Evolutionary conservation across 208 protist species (phyloP), one percentile per base, ranked within the genome.

Genomic region (Crithidia brevicula): DNA sequence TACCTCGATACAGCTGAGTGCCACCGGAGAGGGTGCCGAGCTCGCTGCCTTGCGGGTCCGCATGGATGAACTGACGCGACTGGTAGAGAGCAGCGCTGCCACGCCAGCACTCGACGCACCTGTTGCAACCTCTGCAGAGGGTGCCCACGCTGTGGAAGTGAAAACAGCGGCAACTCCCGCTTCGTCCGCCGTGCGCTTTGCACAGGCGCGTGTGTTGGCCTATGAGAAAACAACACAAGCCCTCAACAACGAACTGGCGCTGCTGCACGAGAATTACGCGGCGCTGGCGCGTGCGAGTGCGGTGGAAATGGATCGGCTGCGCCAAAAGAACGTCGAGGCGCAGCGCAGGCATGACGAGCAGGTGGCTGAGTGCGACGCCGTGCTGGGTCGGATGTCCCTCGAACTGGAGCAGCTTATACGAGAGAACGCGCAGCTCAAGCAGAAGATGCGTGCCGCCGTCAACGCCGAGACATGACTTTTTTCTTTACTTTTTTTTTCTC

Each of bases 381-480:
- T 89, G 42, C 61, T 94, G 16, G 59, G 73, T 18, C 65, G 82
- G 5, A 40, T 94, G 0, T 81, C 85, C 20, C 57, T 79, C 4
- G 88, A 94, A 46, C 54, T 94, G 25, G 88, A 94, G 61, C 66
- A 82, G 51, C 58, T 91, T 7, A 86, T 94, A 11, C 54, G 52
- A 1, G 85, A 91, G 62, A 94, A 94, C 60, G 82, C 77, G 18
- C 74, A 79, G 20, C 61, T 94, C 22, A 88, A 85, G 59, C 67
- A 79, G 23, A 72, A 73, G 23, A 23, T 85, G 25, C 62, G 62
- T 10, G 20, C 27, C 2, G 18, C 40, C 34, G 15, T 65, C 13
- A 28, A 58, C 23, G 18, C 11, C n/a, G 43, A 43, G 16, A 22
- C 15, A 4, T 59, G 34, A 59, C 7, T 22, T 43, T 23, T n/a